Evolutionary conservation across 1,284 basidiomycete species (phyloP), one percentile per base, ranked within the genome.

Genomic region (Cryptococcus amylolentus): DNA sequence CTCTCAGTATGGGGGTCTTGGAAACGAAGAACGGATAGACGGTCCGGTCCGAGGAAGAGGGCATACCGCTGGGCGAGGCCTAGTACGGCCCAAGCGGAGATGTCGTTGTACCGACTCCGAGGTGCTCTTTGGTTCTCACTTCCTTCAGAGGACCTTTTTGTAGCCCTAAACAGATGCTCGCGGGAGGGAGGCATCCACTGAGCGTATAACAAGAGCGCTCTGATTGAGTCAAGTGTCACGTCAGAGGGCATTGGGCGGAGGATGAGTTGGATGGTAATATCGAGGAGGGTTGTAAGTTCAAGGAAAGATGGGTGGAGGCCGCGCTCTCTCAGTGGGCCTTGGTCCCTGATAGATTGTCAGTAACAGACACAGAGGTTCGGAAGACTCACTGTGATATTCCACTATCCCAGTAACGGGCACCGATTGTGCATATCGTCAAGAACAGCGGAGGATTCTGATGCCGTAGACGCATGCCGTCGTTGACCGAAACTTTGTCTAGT

Each of bases 71-170:
- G 31, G 10, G 54, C 54, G 12, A 55, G 48, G 37, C 54, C 54
- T 3, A 55, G 47, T 18, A 55, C 54, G 9, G 54, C 48, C 54
- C 54, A 55, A 27, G 54, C 54, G 13, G 54, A 55, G 8, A 55
- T 44, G 28, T 55, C 54, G 23, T 55, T 55, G 48, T 55, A 55
- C 20, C 54, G 54, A n/a, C 28, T 55, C 6, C 23, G 28, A 40
- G 27, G 20, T 28, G 47, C 18, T 9, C 14, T 28, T 41, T 23
- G 20, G 6, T 23, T 18, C 13, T 20, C 20, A 18, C 27, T 5
- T 4, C 31, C 31, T 6, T 10, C 31, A 8, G 31, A 35, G 7
- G 31, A 35, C 31, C 7, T 35, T 8, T 35, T 35, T 2, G 31
- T 35, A 10, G 31, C 31, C 1, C 31, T 14, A 20, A 5, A 14